Base-by-base conservation (phyloP, 768 basidiomycete species). In the Psilocybe sp. region DNA sequence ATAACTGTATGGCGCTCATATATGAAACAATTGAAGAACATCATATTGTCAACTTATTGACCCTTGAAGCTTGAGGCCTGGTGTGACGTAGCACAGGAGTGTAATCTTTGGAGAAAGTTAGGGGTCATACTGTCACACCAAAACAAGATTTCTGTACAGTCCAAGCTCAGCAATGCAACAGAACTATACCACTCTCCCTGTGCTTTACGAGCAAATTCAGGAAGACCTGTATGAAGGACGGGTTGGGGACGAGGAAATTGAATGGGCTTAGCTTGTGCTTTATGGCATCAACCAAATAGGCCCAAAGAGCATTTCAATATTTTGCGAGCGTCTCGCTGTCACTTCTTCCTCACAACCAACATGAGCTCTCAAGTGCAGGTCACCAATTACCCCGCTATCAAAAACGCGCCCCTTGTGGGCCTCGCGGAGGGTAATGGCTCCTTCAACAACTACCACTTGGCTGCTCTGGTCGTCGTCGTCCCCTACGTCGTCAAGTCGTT, bases 401-500 rank as follows among this genome's bases (percentile, higher is more conserved):
- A 89, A 67, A 94, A 94, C 58, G 87, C 91, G 5, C 92, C 92
- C 13, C 70, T 90, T 54, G 72, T 85, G 39, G 88, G 88, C 51
- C 82, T 92, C 45, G 88, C 81, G 1, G 92, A 94, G 70, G 93
- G 92, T 41, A 93, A 87, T 63, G 88, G 86, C 58, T 75, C 80
- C 50, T 96, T 95, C 75, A 84, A 75, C 67, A 96, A 96, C 62
- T 51, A 69, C 52, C 89, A 92, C 48, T 84, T 98, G 53, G 89
- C 84, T 9, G 79, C 73, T 14, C 76, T 85, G 64, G 76, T 98
- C 65, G 63, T 98, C 58, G 76, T 80, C 61, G 82, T 92, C 14
- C 94, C 97, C 11, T 96, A 83, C 72, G 32, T 97, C 52, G 68
- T 96, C 68, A 95, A 95, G 65, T 80, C 83, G 47, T 71, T 89